Percentiles rank a stretch among this genome's conserved stretches.
Conservation (phyloP, 805 yeast species). For the Metschnikowia santaceciliae region DNA sequence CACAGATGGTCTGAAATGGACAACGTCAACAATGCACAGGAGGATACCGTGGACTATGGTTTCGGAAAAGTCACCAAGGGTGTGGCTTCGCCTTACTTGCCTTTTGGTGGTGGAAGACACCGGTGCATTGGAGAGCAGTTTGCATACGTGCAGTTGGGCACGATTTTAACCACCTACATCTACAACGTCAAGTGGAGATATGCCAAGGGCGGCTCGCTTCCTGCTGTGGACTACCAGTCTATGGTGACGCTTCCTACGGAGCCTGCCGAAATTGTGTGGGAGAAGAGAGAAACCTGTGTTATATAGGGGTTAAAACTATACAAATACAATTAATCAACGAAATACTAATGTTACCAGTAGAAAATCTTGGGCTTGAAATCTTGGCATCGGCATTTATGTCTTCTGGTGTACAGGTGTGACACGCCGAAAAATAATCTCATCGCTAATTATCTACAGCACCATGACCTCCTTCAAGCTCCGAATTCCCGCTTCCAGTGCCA, state of each 20-base stretch:
- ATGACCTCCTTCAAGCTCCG: constrained; percentile 53
- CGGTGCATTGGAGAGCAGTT: constrained; percentile 99
- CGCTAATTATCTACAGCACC: constrained; percentile 24
- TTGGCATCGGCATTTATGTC: background rate
- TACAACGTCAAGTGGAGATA: constrained; percentile 75
- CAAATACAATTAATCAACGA: too few relatives aligned
- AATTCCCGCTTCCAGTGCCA: constrained; percentile 96
- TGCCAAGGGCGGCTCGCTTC: constrained; percentile 40
- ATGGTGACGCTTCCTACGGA: constrained; percentile 90
- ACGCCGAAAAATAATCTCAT: background rate
- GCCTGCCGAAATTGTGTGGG: constrained; percentile 71
- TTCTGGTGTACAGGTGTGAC: constrained; percentile 3
- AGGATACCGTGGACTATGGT: constrained; percentile 78
- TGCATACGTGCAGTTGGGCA: constrained; percentile 90
- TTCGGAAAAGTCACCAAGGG: constrained; percentile 95
- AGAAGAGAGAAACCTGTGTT: constrained; percentile 50
- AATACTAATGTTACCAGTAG: too few relatives aligned
- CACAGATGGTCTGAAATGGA: constrained; percentile 66
- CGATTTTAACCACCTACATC: constrained; percentile 69
- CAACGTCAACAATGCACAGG: constrained; percentile 31
- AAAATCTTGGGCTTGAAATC: too few relatives aligned
- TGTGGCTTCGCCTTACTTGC: constrained; percentile 91
- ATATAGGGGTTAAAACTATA: constrained; percentile 13
- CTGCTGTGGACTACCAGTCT: constrained; percentile 72
- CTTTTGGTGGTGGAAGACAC: constrained; percentile 99